Base-by-base conservation (phyloP, 1,284 basidiomycete genomes). In the Trichosporon sp. region DNA sequence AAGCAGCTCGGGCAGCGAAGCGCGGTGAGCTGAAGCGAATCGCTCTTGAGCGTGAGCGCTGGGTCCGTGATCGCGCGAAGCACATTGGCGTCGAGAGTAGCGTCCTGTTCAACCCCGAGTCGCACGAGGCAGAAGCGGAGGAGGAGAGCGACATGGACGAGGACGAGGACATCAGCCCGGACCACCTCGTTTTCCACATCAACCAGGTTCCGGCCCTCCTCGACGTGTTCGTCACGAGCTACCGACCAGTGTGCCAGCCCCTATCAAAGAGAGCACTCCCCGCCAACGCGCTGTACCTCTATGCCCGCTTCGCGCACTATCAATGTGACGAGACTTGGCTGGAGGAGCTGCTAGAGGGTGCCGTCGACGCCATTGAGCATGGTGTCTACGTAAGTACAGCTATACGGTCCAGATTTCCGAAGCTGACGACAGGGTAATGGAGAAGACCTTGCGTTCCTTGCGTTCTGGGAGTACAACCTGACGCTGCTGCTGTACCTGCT, bases 401-500 rank as follows among this genome's bases (percentile, higher is more conserved):
- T 12, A 5, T 26, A 7, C 19, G n/a, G 19, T 26, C 26, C 26
- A 19, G 4, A 54, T 19, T 10, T 26, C 54, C n/a, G 40, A 16
- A n/a, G 3, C 2, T 19, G 11, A 48, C 14, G 31, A 8, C 79
- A 96, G 93, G 89, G 86, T 76, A 90, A 89, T 73, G 88, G 91
- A 43, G 94, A 96, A 75, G 92, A 98, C 78, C 85, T 98, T 66
- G 90, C 92, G 2, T 90, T 89, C 77, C 88, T 96, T 26, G 89
- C 94, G 26, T 98, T 98, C 83, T 99, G 97, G 96, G 85, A 97
- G 54, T 93, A 93, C 84, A 99, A 99, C 83, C 88, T 90, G 32
- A 93, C 92, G 6, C 84, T 94, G 14, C 92, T 96, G 86, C 87
- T 98, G 16, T 93, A 98, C 85, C 89, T 98, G 69, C 87, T 97